A percentile compares a stretch with the other conserved stretches of the same genome.
Evolutionary conservation across 2,329 filamentous ascomycete species (phyloP).

Genomic region (Talaromyces marneffei): DNA sequence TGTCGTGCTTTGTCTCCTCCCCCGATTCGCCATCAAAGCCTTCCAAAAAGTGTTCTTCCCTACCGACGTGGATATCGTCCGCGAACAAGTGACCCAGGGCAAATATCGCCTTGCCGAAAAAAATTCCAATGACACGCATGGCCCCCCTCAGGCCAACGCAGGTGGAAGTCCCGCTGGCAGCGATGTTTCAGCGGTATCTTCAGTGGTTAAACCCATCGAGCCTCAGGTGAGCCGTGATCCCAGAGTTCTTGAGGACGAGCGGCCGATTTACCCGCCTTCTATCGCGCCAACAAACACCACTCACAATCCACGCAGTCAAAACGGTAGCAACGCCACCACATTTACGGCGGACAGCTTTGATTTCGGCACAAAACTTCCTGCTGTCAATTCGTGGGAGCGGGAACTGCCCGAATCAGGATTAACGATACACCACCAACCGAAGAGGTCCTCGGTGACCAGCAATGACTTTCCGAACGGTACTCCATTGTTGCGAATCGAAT

Average conservation of each 20-base stretch:
- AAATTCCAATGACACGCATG: conserved; percentile 43
- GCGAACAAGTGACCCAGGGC: conserved; percentile 80
- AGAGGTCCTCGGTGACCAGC: conserved; percentile 79
- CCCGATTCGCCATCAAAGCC: conserved; percentile 78
- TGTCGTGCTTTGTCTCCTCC: conserved; percentile 74
- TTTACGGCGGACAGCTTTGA: conserved; percentile 56
- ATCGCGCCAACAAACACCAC: conserved; percentile 70
- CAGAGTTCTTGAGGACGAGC: conserved; percentile 76
- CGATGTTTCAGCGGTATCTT: conserved; percentile 36
- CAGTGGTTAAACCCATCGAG: conserved; percentile 46
- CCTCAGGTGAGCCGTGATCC: conserved; percentile 54
- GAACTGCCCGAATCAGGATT: conserved; percentile 41
- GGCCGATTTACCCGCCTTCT: conserved; percentile 90
- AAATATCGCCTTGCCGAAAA: conserved; percentile 14
- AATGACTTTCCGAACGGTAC: conserved; percentile 89
- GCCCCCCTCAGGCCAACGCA: conserved; percentile 36
- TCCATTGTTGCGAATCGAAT: conserved; percentile 77
- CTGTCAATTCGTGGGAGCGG: conserved; percentile 41
- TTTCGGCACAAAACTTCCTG: conserved; percentile 43
- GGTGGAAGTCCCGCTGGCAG: conserved; percentile 25
- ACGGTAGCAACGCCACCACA: conserved; percentile 89
- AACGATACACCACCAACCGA: conserved; percentile 64
- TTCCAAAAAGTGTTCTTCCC: conserved; percentile 93
- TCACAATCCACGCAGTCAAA: conserved; percentile 76
- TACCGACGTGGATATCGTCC: conserved; percentile 88